phyloP scores from a whole-genome alignment of 345 rosid species.

The Eucalyptus marginata region DNA sequence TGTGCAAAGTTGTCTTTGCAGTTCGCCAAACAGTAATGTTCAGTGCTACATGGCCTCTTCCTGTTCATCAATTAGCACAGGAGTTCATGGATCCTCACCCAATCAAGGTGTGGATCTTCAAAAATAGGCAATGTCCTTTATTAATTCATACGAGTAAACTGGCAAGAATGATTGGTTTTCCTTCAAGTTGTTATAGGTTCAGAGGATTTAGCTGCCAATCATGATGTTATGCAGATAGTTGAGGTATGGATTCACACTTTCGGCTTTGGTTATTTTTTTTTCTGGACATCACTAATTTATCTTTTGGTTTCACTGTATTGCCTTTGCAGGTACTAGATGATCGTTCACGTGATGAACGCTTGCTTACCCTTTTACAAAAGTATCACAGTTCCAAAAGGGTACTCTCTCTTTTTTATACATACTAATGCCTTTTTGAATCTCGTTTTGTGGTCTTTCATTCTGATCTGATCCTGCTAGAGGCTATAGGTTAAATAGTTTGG shows the following conservation, averaged over 20 bases:
- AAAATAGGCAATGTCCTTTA: background rate
- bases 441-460: background rate
- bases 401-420: background rate
- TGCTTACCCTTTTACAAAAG: constrained; percentile 69
- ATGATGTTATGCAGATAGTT: constrained; percentile 95
- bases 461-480: background rate
- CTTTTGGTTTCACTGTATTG: background rate
- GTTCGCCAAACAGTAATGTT: constrained; percentile 97
- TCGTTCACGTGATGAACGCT: constrained; percentile 56
- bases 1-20: constrained; percentile 7
- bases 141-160: background rate
- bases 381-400: constrained; percentile 80
- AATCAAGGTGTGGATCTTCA: constrained; percentile 49
- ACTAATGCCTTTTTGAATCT: background rate
- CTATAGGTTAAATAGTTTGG: background rate
- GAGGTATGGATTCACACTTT: constrained; percentile 38
- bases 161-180: background rate
- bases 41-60: constrained; percentile 91
- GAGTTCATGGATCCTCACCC: constrained; percentile 94
- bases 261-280: background rate
- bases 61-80: constrained; percentile 77
- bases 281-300: background rate
- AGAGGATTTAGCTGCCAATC: constrained; percentile 96
- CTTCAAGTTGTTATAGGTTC: constrained; percentile 93
- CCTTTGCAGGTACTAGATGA: constrained; percentile 70